A percentile compares a stretch with the other conserved stretches of the same genome.
phyloP scores from a whole-genome alignment of 805 yeast genomes.

The Hanseniaspora lindneri region DNA sequence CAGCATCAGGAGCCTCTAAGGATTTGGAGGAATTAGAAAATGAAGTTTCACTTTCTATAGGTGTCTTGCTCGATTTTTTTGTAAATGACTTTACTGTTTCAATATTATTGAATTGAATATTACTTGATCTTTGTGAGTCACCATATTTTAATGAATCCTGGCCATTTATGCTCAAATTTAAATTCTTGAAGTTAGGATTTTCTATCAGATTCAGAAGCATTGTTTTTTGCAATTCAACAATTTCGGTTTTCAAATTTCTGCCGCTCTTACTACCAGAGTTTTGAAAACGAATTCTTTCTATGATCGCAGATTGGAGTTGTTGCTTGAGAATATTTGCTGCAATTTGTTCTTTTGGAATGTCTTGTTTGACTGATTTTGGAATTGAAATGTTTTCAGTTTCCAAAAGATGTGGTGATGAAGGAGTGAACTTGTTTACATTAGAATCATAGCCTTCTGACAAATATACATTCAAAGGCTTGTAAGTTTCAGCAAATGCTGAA shows the following conservation, averaged over 20 bases:
- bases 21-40: not conserved
- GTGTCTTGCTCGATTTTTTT: not conserved
- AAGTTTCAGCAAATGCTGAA: constrained; percentile 14
- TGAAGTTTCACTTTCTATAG: not conserved
- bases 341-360: not conserved
- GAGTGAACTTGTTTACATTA: too few relatives aligned
- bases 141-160: not conserved
- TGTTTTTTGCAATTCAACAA: not conserved
- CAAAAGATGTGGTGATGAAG: too few relatives aligned
- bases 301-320: not conserved
- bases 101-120: not conserved
- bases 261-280: not conserved
- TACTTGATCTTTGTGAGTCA: not conserved
- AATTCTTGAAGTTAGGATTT: not conserved
- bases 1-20: not conserved
- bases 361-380: not conserved
- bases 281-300: not conserved
- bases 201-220: not conserved
- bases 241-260: not conserved
- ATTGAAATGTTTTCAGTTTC: too few relatives aligned
- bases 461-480: constrained; percentile 7
- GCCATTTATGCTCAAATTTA: not conserved
- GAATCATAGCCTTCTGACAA: not conserved
- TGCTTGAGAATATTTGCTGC: not conserved
- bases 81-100: not conserved